These are phyloP conservation scores for Kwoniella shandongensis DNA, from an alignment of 768 basidiomycete species.

Conservation along the genomic window DNA sequence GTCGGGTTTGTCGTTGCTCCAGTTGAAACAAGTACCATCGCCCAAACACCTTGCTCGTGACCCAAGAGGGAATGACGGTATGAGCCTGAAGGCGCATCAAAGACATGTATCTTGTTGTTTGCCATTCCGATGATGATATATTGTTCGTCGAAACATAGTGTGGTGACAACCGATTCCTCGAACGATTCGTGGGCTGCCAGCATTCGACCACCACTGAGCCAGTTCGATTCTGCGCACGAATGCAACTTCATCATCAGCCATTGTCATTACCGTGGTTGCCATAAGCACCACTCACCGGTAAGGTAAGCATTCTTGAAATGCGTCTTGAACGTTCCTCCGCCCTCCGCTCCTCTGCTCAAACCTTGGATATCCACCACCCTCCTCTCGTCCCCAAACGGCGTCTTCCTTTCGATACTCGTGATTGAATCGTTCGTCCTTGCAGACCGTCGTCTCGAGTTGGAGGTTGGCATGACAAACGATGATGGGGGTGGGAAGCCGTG, in stretches of 20 bases:
- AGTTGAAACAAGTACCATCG: conserved; percentile 71
- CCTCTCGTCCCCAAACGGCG: conserved; percentile 14
- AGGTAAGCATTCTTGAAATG: conserved; percentile 73
- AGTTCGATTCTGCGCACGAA: conserved; percentile 65
- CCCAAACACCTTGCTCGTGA: conserved; percentile 90
- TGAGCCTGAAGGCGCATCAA: conserved; percentile 74
- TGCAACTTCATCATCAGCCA: neutral
- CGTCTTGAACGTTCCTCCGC: conserved; percentile 59
- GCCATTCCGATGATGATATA: conserved; percentile 88
- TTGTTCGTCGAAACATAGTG: conserved; percentile 74
- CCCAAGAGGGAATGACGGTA: conserved; percentile 75
- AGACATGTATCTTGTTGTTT: conserved; percentile 79
- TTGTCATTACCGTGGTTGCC: neutral
- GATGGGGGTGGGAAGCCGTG: conserved; percentile 57
- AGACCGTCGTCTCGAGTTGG: neutral
- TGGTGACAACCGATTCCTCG: conserved; percentile 75
- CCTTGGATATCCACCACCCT: conserved; percentile 8
- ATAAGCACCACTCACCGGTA: conserved; percentile 63
- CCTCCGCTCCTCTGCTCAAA: conserved; percentile 2
- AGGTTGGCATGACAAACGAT: conserved; percentile 3
- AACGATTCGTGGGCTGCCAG: conserved; percentile 63
- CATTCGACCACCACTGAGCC: conserved; percentile 72
- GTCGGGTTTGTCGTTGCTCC: neutral
- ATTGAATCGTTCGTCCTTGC: neutral
- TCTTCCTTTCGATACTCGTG: conserved; percentile 1